These are phyloP conservation scores for Erucastrum elatum DNA, from an alignment of 345 rosid genomes.

Conservation along the genomic window DNA sequence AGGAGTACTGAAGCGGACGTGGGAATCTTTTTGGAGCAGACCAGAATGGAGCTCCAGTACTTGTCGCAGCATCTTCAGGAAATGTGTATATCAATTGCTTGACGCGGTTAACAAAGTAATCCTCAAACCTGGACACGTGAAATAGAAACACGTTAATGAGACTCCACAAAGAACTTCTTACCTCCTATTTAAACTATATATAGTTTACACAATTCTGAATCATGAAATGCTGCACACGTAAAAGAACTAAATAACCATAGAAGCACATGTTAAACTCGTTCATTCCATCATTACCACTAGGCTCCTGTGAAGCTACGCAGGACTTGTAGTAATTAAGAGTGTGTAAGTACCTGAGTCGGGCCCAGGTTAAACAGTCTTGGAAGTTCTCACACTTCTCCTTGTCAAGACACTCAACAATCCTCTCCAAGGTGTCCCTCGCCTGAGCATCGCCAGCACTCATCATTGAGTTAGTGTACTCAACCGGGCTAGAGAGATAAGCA, in stretches of 20 bases:
- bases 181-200: background rate
- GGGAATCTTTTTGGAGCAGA: background rate
- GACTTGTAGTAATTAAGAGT: background rate
- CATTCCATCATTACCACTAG: background rate
- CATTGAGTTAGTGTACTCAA: slow-evolving; percentile 1
- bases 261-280: background rate
- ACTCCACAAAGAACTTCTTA: background rate
- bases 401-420: background rate
- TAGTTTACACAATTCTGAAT: background rate
- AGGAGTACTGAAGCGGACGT: background rate
- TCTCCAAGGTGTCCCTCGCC: background rate
- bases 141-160: background rate
- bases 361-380: background rate
- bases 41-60: background rate
- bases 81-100: background rate
- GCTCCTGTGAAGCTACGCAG: background rate
- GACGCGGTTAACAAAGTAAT: background rate
- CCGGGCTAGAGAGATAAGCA: background rate
- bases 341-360: background rate
- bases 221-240: background rate
- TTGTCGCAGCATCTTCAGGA: slow-evolving; percentile 1
- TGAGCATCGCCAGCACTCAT: slow-evolving; percentile 5
- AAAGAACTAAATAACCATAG: no score
- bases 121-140: background rate
- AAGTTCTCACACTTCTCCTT: background rate